Base-by-base conservation (phyloP, 139 green algal species). In the Tetraselmis chui region DNA sequence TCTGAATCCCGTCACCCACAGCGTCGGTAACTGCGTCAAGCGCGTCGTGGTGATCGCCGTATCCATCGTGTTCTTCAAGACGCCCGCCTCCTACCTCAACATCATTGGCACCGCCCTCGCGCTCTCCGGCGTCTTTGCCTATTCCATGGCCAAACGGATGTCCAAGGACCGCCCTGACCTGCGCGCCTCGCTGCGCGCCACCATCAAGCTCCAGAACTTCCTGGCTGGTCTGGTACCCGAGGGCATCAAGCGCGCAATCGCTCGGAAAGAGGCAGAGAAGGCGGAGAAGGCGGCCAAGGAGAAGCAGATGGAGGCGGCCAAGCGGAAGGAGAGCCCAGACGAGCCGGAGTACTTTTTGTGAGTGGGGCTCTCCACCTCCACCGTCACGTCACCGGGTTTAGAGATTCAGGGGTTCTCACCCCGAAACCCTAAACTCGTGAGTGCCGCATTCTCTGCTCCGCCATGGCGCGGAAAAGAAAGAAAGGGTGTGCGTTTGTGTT, bases 11-110 rank as follows among this genome's bases (percentile, higher is more conserved):
- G 80, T 87, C 2, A 87, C 80, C 26, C 82, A 85, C 81, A 79
- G 27, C 2, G 84, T 87, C 28, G 81, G 59, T 1, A 87, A 87
- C 74, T 84, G 45, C 75, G 74, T 84, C 29, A 84, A 84, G 81
- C 27, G 81, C 1, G 81, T 84, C 28, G 30, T 67, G 45, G 83
- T 87, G 59, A 87, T 87, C n/a, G 79, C 76, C 23, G 83, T 59
- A 1, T 84, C 79, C 2, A 81, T 87, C 26, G 28, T 87, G 27
- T 81, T 87, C 30, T 87, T 87, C 83, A 30, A 84, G 28, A 87
- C 75, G 1, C 74, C 84, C 32, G 76, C 75, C 2, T 77, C 24
- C 32, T 32, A 26, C 22, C 30, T 76, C 24, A 85, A 85, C 76
- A 78, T 81, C 31, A 29, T 31, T 23, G 82, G 79, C 23, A 76